A percentile compares a stretch with the other conserved stretches of the same genome.
phyloP scores from a whole-genome alignment of 371 early-diverging fungal species.

The Mucor indicus region DNA sequence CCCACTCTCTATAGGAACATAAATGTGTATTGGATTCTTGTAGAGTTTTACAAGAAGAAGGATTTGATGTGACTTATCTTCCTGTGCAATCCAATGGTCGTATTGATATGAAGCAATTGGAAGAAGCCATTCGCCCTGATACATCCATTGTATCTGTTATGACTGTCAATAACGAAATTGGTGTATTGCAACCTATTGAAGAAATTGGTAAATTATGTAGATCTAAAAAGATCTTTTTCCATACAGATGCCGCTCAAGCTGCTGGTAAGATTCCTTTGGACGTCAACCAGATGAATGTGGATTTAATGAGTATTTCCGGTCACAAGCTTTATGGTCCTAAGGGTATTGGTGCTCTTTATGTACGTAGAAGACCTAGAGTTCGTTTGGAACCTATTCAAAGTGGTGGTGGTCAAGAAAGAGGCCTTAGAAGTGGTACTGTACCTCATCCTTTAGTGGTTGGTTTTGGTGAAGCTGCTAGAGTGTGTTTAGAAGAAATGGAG shows the following conservation, averaged over 20 bases:
- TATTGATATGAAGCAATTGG: slow-evolving; percentile 76
- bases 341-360: slow-evolving; percentile 97
- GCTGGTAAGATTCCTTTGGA: slow-evolving; percentile 97
- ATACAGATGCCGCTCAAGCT: slow-evolving; percentile 99
- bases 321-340: slow-evolving; percentile 99
- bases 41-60: slow-evolving; percentile 95
- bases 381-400: slow-evolving; percentile 90
- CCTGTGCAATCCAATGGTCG: slow-evolving; percentile 90
- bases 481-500: slow-evolving; percentile 88
- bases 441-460: slow-evolving; percentile 97
- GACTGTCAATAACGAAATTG: slow-evolving; percentile 99
- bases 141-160: slow-evolving; percentile 96
- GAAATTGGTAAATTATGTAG: slow-evolving; percentile 94
- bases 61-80: slow-evolving; percentile 98
- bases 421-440: slow-evolving; percentile 97
- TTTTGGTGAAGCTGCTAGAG: slow-evolving; percentile 93
- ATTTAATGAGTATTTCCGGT: slow-evolving; percentile 96
- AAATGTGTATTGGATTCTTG: slow-evolving; percentile 99
- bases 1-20: slow-evolving; percentile 76
- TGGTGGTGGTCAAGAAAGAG: slow-evolving; percentile 99
- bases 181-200: slow-evolving; percentile 94
- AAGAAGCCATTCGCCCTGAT: slow-evolving; percentile 88
- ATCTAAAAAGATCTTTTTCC: slow-evolving; percentile 89
- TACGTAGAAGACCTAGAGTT: slow-evolving; percentile 95
- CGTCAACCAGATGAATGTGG: slow-evolving; percentile 96